Evolutionary conservation across 495 filamentous ascomycete genomes (phyloP).

Genomic region (Acidomyces sp.): DNA sequence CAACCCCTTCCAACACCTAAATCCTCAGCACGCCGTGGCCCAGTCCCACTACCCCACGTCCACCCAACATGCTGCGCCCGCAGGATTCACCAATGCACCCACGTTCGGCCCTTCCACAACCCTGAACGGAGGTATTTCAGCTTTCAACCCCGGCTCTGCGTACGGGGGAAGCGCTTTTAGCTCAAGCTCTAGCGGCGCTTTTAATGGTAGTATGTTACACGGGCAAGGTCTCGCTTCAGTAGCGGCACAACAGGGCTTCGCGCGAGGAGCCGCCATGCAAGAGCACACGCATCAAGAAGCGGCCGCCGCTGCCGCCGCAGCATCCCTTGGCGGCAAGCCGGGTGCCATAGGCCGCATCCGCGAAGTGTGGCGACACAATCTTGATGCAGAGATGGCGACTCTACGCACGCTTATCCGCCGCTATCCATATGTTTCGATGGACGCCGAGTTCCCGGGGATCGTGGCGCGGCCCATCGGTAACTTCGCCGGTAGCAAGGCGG

Average conservation of each 20-base stretch:
- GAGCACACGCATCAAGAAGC: slow-evolving; percentile 44
- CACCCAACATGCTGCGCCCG: slow-evolving; percentile 45
- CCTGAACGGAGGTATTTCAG: slow-evolving; percentile 19
- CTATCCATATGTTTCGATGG: slow-evolving; percentile 94
- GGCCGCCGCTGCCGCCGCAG: slow-evolving; percentile 23
- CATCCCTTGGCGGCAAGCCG: slow-evolving; percentile 37
- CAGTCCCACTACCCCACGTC: slow-evolving; percentile 38
- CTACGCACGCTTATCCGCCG: slow-evolving; percentile 70
- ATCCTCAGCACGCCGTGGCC: slow-evolving; percentile 28
- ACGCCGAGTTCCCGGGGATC: slow-evolving; percentile 94
- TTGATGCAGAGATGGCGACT: slow-evolving; percentile 75
- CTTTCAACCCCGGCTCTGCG: slow-evolving; percentile 15
- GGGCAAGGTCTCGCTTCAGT: slow-evolving; percentile 81
- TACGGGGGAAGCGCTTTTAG: slow-evolving; percentile 19
- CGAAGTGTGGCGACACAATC: slow-evolving; percentile 87
- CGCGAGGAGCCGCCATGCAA: slow-evolving; percentile 57
- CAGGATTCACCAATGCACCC: slow-evolving; percentile 20
- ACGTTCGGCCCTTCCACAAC: slow-evolving; percentile 20
- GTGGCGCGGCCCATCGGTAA: slow-evolving; percentile 88
- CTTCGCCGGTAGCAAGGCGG: slow-evolving; percentile 74
- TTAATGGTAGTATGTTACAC: slow-evolving; percentile 37
- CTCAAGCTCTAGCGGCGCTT: slow-evolving; percentile 18
- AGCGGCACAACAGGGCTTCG: slow-evolving; percentile 75
- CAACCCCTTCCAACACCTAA: slow-evolving; percentile 38
- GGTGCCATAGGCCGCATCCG: slow-evolving; percentile 50